These are phyloP conservation scores for Globisporangium ultimum DNA, from an alignment of 352 stramenopile genomes.

Conservation along the genomic window DNA sequence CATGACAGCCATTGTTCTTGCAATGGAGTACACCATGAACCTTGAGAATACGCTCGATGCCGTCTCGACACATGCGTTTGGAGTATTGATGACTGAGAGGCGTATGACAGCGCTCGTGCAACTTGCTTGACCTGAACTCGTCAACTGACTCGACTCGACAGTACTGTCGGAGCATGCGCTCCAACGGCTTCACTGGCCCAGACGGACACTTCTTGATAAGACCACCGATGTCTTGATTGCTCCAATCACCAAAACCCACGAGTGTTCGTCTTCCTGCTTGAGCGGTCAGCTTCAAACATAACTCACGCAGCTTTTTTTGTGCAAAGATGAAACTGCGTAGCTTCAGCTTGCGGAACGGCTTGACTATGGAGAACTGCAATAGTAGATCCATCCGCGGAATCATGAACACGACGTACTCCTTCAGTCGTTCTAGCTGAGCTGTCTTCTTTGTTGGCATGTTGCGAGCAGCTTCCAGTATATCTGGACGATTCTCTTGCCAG, in stretches of 20 bases:
- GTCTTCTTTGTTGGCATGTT: constrained; percentile 8
- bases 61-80: constrained; percentile 6
- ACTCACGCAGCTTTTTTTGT: constrained; percentile 15
- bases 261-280: constrained; percentile 5
- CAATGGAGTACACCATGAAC: constrained; percentile 15
- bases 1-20: constrained; percentile 8
- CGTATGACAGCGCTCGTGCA: constrained; percentile 4
- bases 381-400: constrained; percentile 12
- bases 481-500: constrained; percentile 1
- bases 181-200: constrained; percentile 7
- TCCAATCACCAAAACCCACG: too few species aligned
- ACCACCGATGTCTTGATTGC: constrained; percentile 3
- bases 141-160: neutral
- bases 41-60: constrained; percentile 5
- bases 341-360: constrained; percentile 19
- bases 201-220: constrained; percentile 15
- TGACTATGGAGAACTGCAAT: constrained; percentile 8
- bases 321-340: constrained; percentile 8
- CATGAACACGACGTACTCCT: constrained; percentile 1
- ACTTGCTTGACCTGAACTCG: constrained; percentile 5
- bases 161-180: constrained; percentile 4
- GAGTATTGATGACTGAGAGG: constrained; percentile 2
- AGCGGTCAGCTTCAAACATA: constrained; percentile 9
- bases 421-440: neutral
- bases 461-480: constrained; percentile 1